Percentiles rank a stretch among this genome's conserved stretches.
Evolutionary conservation across 768 basidiomycete genomes (phyloP).

Genomic region (Cystofilobasidium macerans): DNA sequence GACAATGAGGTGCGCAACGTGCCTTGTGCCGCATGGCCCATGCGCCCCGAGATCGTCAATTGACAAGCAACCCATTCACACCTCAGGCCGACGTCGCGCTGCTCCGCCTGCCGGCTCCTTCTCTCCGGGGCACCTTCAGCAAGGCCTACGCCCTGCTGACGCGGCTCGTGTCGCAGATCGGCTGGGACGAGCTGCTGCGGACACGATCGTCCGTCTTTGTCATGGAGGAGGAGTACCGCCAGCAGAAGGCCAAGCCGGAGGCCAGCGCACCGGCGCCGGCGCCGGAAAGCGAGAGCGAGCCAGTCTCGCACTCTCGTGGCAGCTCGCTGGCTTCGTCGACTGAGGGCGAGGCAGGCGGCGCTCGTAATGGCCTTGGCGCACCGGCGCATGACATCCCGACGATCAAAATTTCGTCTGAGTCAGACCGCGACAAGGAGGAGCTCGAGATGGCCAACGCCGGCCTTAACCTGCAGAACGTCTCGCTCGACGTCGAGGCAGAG

Average conservation of each 20-base stretch:
- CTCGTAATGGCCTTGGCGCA: background rate
- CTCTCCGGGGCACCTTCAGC: constrained; percentile 89
- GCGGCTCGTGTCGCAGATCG: constrained; percentile 81
- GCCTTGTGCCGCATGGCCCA: background rate
- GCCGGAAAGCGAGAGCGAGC: constrained; percentile 22
- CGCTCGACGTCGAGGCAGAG: constrained; percentile 34
- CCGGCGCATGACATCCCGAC: constrained; percentile 46
- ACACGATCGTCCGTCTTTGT: constrained; percentile 91
- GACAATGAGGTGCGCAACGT: constrained; percentile 53
- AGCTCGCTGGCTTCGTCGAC: background rate
- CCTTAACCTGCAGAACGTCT: constrained; percentile 26
- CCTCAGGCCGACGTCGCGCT: constrained; percentile 78
- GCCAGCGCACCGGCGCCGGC: constrained; percentile 45
- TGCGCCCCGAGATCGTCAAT: background rate
- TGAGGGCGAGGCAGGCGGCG: too few species aligned
- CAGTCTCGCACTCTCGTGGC: constrained; percentile 44
- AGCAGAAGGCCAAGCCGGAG: constrained; percentile 67
- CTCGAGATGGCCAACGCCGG: constrained; percentile 44
- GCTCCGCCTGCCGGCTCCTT: constrained; percentile 86
- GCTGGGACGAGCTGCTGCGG: constrained; percentile 97
- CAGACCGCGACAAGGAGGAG: constrained; percentile 49
- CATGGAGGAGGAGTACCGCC: constrained; percentile 98
- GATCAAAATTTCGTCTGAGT: constrained; percentile 69
- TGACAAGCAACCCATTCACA: background rate
- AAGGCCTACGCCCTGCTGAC: constrained; percentile 85